These are phyloP conservation scores for Talaromyces sp. DNA, from an alignment of 2,329 filamentous ascomycete genomes.

Conservation along the genomic window DNA sequence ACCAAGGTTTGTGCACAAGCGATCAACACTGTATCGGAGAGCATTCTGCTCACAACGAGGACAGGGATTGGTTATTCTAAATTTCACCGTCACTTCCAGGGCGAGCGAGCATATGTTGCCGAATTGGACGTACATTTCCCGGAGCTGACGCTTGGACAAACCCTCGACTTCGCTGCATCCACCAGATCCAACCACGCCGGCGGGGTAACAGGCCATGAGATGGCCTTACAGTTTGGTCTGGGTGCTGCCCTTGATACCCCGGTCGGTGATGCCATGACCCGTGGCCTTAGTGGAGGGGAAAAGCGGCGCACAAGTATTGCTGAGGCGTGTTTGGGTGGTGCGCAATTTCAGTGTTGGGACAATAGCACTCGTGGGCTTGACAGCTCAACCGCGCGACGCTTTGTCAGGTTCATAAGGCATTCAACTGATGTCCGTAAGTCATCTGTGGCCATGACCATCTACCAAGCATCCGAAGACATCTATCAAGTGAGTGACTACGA, in stretches of 20 bases:
- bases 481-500: too few species aligned
- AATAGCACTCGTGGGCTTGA: neutral
- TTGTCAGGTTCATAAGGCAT: neutral
- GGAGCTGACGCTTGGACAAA: constrained; percentile 67
- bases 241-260: constrained; percentile 57
- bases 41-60: too few species aligned
- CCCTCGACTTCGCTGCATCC: constrained; percentile 64
- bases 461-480: neutral
- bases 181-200: constrained; percentile 27
- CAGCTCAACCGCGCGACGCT: neutral
- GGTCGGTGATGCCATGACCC: constrained; percentile 60
- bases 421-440: neutral
- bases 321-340: constrained; percentile 39
- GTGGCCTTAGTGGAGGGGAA: constrained; percentile 64
- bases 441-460: neutral
- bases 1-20: too few species aligned
- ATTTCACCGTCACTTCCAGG: too few species aligned
- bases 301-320: constrained; percentile 64
- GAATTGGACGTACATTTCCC: constrained; percentile 56
- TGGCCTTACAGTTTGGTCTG: constrained; percentile 25
- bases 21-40: too few species aligned
- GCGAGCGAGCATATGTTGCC: neutral
- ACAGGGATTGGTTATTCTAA: too few species aligned
- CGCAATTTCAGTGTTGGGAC: neutral
- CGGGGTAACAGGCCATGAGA: constrained; percentile 30